A percentile compares a stretch with the other conserved stretches of the same genome.
phyloP scores from a whole-genome alignment of 352 stramenopile genomes.

The Hyaloperonospora brassicae region DNA sequence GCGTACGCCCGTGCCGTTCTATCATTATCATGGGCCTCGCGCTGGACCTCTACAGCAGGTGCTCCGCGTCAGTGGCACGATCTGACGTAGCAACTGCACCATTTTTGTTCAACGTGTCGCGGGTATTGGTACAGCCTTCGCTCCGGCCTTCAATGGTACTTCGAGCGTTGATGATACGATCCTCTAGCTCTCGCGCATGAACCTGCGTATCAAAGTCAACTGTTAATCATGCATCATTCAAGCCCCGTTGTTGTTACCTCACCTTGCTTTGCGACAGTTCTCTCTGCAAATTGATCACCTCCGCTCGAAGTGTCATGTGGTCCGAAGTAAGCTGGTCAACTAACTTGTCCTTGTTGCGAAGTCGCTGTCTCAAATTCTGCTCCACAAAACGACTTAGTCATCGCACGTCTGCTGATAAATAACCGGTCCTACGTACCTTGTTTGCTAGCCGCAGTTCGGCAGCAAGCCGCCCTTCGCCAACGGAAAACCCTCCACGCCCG shows the following conservation, averaged over 20 bases:
- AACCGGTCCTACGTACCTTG: slow-evolving; percentile 41
- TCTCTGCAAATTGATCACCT: slow-evolving; percentile 53
- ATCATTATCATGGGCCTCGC: background rate
- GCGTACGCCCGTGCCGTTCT: too few relatives aligned
- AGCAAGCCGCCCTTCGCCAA: slow-evolving; percentile 73
- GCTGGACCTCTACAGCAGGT: slow-evolving; percentile 8
- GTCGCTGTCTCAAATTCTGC: slow-evolving; percentile 67
- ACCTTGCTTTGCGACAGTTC: slow-evolving; percentile 62
- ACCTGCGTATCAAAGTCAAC: slow-evolving; percentile 15
- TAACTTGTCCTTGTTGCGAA: slow-evolving; percentile 79
- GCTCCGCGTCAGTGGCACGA: slow-evolving; percentile 12
- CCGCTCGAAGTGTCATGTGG: slow-evolving; percentile 43
- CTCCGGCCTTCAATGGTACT: slow-evolving; percentile 1
- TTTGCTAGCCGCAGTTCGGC: slow-evolving; percentile 77
- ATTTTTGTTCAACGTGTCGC: slow-evolving; percentile 14
- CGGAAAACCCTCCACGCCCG: slow-evolving; percentile 45
- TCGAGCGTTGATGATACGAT: slow-evolving; percentile 11
- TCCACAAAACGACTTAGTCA: slow-evolving; percentile 4
- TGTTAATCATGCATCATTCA: background rate
- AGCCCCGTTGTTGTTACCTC: background rate
- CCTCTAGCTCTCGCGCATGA: slow-evolving; percentile 32
- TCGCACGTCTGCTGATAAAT: background rate
- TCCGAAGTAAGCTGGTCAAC: slow-evolving; percentile 76
- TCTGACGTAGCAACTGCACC: slow-evolving; percentile 8
- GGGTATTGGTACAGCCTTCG: slow-evolving; percentile 10